Evolutionary conservation across 495 filamentous ascomycete species (phyloP), one percentile per base, ranked within the genome.

Genomic region (Lophiostoma macrostomum): DNA sequence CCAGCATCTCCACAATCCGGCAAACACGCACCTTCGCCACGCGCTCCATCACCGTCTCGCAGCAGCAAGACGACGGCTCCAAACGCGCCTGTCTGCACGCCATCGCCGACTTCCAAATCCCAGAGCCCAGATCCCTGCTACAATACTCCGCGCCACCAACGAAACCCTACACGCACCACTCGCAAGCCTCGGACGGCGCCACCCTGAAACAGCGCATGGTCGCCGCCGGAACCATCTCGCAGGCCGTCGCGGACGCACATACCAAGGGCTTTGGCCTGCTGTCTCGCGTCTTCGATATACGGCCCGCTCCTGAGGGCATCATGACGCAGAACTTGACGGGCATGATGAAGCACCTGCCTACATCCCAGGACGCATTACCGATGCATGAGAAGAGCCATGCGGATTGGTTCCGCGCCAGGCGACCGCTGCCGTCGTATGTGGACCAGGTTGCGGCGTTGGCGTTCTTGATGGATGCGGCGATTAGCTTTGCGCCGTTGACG

Each of bases 21-120:
- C 39, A 56, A 35, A 64, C 61, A 4, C 24, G 58, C 12, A 64
- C 61, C 2, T 64, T 64, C 31, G 61, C 48, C 16, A 64, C 57
- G 12, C 28, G 58, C 5, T 44, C 34, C 12, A 53, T 64, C 11
- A 48, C 61, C 40, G 49, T 64, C 19, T 50, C 31, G 25, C 61
- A 64, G 35, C 35, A 1, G 18, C 29, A 43, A 29, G 49, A 57
- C 31, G 37, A 52, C 25, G 36, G 42, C 1, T 19, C 41, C 8
- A 20, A 35, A 4, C 47, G 61, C 22, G 18, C 30, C 0, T 49
- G 39, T 19, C 43, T 64, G 2, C n/a, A 54, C 16, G 35, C 51
- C 4, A 30, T 64, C 1, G 51, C 38, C 1, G 61, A 64, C 30
- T 64, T 64, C 48, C 61, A 64, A 29, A 50, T 58, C 18, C 25